These are phyloP conservation scores for Ogataea siamensis DNA, from an alignment of 805 yeast genomes.

Conservation along the genomic window DNA sequence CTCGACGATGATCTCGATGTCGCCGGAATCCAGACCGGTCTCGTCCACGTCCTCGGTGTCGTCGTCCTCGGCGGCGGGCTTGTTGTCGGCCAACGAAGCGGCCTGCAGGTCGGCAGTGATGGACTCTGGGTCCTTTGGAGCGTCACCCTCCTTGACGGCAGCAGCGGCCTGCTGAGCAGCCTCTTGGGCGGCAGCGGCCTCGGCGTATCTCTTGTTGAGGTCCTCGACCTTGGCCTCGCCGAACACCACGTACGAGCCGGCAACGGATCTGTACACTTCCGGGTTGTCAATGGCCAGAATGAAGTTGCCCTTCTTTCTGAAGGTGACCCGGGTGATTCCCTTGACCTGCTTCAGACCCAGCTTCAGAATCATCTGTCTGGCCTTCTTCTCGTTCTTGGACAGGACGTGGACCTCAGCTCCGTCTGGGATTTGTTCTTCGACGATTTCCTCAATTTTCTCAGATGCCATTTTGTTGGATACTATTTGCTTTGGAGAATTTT, in stretches of 20 bases:
- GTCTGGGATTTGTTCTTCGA: slow-evolving; percentile 57
- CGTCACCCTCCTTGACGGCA: slow-evolving; percentile 31
- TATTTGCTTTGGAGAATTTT: slow-evolving; percentile 14
- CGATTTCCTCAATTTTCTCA: slow-evolving; percentile 35
- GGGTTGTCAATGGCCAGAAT: slow-evolving; percentile 90
- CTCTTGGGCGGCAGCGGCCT: slow-evolving; percentile 76
- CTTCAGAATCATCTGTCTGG: slow-evolving; percentile 85
- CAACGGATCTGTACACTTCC: slow-evolving; percentile 89
- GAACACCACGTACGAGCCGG: slow-evolving; percentile 94
- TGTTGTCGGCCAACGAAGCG: slow-evolving; percentile 46
- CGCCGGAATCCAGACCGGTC: slow-evolving; percentile 77
- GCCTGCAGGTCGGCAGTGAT: slow-evolving; percentile 81
- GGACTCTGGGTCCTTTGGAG: slow-evolving; percentile 68
- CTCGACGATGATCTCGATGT: slow-evolving; percentile 81
- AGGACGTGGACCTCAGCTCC: slow-evolving; percentile 80
- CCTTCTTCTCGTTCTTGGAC: slow-evolving; percentile 92
- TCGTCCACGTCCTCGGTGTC: slow-evolving; percentile 80
- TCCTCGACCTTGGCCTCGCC: slow-evolving; percentile 98
- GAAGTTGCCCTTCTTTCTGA: slow-evolving; percentile 89
- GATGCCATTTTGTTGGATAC: slow-evolving; percentile 16
- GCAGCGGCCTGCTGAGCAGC: slow-evolving; percentile 51
- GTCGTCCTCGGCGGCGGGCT: slow-evolving; percentile 38
- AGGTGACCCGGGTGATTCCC: slow-evolving; percentile 93
- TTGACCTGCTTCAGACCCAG: slow-evolving; percentile 85
- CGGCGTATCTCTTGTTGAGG: slow-evolving; percentile 81